Conservation (phyloP, 345 rosid species). For the Cardamine occulta region DNA sequence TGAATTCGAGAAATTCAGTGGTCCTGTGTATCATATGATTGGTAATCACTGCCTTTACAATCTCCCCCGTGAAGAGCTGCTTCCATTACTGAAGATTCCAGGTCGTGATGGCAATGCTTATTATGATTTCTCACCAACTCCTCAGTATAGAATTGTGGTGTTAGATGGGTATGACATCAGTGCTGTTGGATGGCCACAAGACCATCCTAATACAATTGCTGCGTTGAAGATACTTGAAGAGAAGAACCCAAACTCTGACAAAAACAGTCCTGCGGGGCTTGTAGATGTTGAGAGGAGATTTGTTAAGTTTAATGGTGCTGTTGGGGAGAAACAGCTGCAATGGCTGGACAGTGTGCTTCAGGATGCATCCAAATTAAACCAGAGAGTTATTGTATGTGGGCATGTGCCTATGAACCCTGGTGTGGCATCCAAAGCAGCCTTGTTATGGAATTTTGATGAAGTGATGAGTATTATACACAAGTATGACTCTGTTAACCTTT, state of each 20-base stretch:
- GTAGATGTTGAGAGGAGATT: slow-evolving; percentile 72
- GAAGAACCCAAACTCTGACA: slow-evolving; percentile 78
- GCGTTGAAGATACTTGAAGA: slow-evolving; percentile 66
- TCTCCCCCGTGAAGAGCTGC: slow-evolving; percentile 74
- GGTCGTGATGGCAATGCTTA: slow-evolving; percentile 58
- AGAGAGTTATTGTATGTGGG: slow-evolving; percentile 80
- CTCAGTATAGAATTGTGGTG: slow-evolving; percentile 69
- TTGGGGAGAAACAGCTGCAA: slow-evolving; percentile 73
- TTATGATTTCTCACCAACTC: slow-evolving; percentile 83
- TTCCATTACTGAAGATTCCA: slow-evolving; percentile 73
- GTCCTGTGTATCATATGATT: slow-evolving; percentile 83
- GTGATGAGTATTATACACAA: slow-evolving; percentile 77
- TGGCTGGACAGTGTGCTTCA: slow-evolving; percentile 74
- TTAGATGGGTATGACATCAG: slow-evolving; percentile 90
- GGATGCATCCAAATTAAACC: slow-evolving; percentile 65
- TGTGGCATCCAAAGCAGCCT: slow-evolving; percentile 55
- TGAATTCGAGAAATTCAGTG: slow-evolving; percentile 68
- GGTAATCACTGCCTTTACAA: slow-evolving; percentile 98
- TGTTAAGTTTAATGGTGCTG: slow-evolving; percentile 89
- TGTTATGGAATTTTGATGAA: slow-evolving; percentile 85
- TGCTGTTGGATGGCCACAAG: slow-evolving; percentile 82
- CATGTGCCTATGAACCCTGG: slow-evolving; percentile 83
- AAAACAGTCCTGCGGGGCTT: slow-evolving; percentile 84
- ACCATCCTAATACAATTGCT: slow-evolving; percentile 68
- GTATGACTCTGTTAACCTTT: slow-evolving; percentile 72